Base-by-base conservation (phyloP, 2,329 filamentous ascomycete species). In the Monilinia polystroma region DNA sequence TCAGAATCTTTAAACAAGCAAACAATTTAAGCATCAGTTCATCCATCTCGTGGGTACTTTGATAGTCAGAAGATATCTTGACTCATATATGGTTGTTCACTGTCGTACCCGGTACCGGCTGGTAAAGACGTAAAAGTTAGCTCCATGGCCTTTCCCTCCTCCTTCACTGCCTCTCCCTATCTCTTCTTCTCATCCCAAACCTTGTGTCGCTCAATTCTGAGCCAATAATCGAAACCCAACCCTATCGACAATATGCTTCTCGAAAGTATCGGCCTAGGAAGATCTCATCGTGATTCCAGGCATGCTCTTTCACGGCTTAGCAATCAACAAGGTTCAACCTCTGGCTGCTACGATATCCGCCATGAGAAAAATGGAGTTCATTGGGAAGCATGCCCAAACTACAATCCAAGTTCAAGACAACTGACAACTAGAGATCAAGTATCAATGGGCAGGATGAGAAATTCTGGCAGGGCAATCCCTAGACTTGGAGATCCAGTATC, bases 351-450 rank as follows among this genome's bases (percentile, higher is more conserved):
- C 12, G 63, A 65, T 51, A 35, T 29, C 12, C 63, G 63, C 16
- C 63, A 65, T 32, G 63, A 58, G 32, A 57, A 57, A 41, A 59
- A 65, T 6, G 63, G 63, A 14, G 18, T 65, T 38, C 63, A 65
- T 23, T 65, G 63, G 63, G 63, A 59, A n/a, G 43, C 18, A 11
- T 65, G 63, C 59, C 63, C 63, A 26, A 65, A 59, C 49, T 65
- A 38, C 12, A 58, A 58, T 14, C 63, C 43, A 3, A 54, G n/a
- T 10, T 23, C 47, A 16, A 65, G 54, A 51, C 43, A 38, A 51
- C 23, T 65, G 18, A 51, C 32, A 18, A 38, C 32, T 29, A 47
- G 41, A 49, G 63, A 65, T 41, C 63, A 57, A 59, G 16, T 65
- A 20, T 57, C 45, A 5, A 47, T 49, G 26, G 16, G 11, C n/a